These are phyloP conservation scores for Saccharomycopsis hybrid DNA, from an alignment of 1,139 yeast species.

Conservation along the genomic window DNA sequence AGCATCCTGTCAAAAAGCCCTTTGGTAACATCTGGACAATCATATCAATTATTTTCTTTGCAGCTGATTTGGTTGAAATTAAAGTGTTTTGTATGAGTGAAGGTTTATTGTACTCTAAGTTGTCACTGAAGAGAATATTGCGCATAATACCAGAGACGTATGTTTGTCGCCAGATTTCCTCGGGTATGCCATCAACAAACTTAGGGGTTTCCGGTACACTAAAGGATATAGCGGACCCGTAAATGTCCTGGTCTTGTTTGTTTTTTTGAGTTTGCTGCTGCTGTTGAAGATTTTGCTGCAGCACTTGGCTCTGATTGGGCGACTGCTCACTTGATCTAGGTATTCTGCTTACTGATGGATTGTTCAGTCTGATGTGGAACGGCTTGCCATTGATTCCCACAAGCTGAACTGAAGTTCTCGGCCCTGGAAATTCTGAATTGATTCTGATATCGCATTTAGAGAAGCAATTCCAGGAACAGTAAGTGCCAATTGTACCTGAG, in stretches of 20 bases:
- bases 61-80: conserved; percentile 39
- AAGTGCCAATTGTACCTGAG: conserved; percentile 23
- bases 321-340: not conserved
- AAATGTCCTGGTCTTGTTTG: conserved; percentile 5
- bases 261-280: conserved; percentile 24
- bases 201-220: not conserved
- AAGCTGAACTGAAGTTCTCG: conserved; percentile 25
- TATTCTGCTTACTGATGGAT: not conserved
- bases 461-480: conserved; percentile 45
- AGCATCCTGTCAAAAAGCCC: conserved; percentile 62
- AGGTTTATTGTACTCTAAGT: conserved; percentile 55
- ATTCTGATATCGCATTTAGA: conserved; percentile 41
- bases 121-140: conserved; percentile 62
- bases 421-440: conserved; percentile 31
- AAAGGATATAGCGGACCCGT: not conserved
- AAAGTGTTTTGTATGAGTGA: conserved; percentile 40
- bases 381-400: conserved; percentile 20
- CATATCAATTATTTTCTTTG: conserved; percentile 50
- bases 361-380: conserved; percentile 7
- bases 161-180: conserved; percentile 67
- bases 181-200: conserved; percentile 25
- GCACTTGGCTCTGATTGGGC: not conserved
- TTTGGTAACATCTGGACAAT: conserved; percentile 59
- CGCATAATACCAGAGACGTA: conserved; percentile 72
- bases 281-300: too few relatives aligned